Evolutionary conservation across 192 early-diverging fungal species (phyloP), one percentile per base, ranked within the genome.

Genomic region (Rhizophagus sp.): DNA sequence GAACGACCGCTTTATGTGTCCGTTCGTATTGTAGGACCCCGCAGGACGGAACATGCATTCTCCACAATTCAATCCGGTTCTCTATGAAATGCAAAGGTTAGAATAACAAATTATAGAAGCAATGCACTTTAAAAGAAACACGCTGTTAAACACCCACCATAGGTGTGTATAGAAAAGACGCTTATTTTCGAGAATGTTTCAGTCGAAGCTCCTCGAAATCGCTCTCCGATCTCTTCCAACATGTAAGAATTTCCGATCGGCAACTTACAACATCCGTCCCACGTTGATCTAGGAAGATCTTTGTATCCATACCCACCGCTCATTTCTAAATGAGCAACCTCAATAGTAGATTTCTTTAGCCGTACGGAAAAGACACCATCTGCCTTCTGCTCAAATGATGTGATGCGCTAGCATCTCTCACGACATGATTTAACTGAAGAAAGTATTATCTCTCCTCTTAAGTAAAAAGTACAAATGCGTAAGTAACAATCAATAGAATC

Each of bases 141-240:
- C 30, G 27, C 41, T 8, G 0, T 22, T 17, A 65, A 64, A 65
- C 39, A 65, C 75, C 49, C 44, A 76, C 75, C 75, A 47, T 76
- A 76, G 1, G 75, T 76, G 15, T 76, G 63, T 41, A 76, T 4
- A 24, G 75, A 76, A 62, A 62, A 76, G 3, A 76, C 75, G 8
- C 63, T 76, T 47, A 76, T 25, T 65, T 25, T 76, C 41, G 75
- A 62, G 17, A 76, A 76, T 13, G 75, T 65, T 76, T 76, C 39
- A 65, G 2, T 19, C 1, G 62, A 76, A 44, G 39, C 75, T 27
- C 36, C 75, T 65, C 75, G 75, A 76, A 76, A 76, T 65, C 27
- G 61, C n/a, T 76, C 75, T 25, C 75, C 75, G 24, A 76, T 65
- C 49, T 76, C 75, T 76, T 76, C 75, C 24, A 76, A 12, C 75